Conservation (phyloP, 2,329 filamentous ascomycete species). For the Alternaria postmessia region DNA sequence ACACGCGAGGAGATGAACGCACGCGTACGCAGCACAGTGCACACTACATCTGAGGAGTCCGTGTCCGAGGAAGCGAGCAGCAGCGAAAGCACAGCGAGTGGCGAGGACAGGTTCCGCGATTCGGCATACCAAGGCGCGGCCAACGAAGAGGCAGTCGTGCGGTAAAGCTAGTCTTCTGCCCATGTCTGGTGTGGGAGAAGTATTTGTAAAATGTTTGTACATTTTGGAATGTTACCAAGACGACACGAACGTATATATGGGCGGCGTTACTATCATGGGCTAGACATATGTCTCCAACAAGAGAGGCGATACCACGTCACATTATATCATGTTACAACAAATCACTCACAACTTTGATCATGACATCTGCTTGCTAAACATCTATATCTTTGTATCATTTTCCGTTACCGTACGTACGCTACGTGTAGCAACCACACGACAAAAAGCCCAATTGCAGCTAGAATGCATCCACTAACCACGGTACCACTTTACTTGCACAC, state of each 20-base stretch:
- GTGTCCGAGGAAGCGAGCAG: slow-evolving; percentile 35
- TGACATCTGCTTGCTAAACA: neutral
- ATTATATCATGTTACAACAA: neutral
- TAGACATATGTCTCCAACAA: neutral
- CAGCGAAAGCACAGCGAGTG: slow-evolving; percentile 26
- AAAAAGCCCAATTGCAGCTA: slow-evolving; percentile 1
- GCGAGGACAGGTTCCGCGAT: slow-evolving; percentile 16
- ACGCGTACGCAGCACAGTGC: slow-evolving; percentile 29
- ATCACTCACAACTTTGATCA: neutral
- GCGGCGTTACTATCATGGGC: slow-evolving; percentile 10
- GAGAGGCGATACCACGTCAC: slow-evolving; percentile 1
- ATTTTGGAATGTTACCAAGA: slow-evolving; percentile 7
- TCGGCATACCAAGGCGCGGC: slow-evolving; percentile 38
- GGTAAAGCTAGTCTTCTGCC: neutral
- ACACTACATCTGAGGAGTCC: slow-evolving; percentile 38
- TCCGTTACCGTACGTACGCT: slow-evolving; percentile 2
- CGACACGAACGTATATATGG: slow-evolving; percentile 16
- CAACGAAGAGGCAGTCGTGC: slow-evolving; percentile 6
- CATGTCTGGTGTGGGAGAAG: neutral
- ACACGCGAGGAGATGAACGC: slow-evolving; percentile 38
- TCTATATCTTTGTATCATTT: slow-evolving; percentile 13
- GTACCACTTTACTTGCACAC: neutral
- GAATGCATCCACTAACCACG: neutral
- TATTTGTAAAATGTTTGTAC: slow-evolving; percentile 1
- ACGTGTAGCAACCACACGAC: neutral